Evolutionary conservation across 2,329 filamentous ascomycete genomes (phyloP).

Genomic region (Neofusicoccum parvum): DNA sequence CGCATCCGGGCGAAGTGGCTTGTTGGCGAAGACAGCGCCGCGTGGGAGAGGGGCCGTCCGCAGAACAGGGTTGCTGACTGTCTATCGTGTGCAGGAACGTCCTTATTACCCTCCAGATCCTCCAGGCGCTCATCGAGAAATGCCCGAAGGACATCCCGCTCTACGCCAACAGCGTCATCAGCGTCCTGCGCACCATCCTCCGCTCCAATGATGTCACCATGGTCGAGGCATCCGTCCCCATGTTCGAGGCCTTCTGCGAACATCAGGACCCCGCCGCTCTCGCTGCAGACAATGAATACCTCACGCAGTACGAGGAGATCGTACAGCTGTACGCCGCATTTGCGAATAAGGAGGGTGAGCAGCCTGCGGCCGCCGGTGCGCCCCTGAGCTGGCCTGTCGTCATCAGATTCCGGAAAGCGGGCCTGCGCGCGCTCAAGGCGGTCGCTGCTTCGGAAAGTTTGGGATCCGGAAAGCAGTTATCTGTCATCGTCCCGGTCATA

Average conservation of each 20-base stretch:
- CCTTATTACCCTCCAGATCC: constrained; percentile 90
- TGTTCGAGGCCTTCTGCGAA: constrained; percentile 85
- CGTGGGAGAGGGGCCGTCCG: neutral
- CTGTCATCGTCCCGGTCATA: constrained; percentile 79
- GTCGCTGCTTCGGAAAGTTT: constrained; percentile 80
- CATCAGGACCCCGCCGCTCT: constrained; percentile 85
- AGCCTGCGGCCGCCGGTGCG: constrained; percentile 36
- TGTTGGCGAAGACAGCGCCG: neutral
- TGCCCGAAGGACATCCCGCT: constrained; percentile 86
- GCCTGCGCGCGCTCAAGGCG: constrained; percentile 72
- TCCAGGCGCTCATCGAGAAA: constrained; percentile 90
- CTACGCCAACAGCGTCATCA: constrained; percentile 81
- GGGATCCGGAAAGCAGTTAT: constrained; percentile 73
- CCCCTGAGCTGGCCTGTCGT: constrained; percentile 70
- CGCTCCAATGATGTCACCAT: constrained; percentile 86
- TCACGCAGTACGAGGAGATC: constrained; percentile 79
- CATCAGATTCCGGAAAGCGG: constrained; percentile 61
- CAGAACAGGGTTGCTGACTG: neutral
- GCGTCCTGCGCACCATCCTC: constrained; percentile 80
- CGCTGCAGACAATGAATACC: constrained; percentile 81
- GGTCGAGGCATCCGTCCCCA: constrained; percentile 84
- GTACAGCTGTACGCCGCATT: constrained; percentile 78
- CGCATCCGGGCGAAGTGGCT: neutral
- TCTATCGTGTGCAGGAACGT: constrained; percentile 67
- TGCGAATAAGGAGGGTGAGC: constrained; percentile 65